A percentile compares a stretch with the other conserved stretches of the same genome.
Evolutionary conservation across 2,329 filamentous ascomycete genomes (phyloP).

Genomic region (Cladosporium austrohemisphaericum): DNA sequence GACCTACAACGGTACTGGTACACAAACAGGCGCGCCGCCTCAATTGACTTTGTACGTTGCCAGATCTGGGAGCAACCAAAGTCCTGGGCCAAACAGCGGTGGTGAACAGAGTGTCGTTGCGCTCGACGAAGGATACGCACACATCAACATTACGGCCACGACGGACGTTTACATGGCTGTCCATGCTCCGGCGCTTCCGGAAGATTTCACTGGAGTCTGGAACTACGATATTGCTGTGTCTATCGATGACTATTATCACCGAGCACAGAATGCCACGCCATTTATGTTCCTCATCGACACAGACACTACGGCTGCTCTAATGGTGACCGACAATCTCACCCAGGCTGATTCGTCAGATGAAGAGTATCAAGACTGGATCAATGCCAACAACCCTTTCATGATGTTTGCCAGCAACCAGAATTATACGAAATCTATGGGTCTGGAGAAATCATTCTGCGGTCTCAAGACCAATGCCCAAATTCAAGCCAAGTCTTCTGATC

Average conservation of each 20-base stretch:
- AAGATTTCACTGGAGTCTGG: slow-evolving; percentile 62
- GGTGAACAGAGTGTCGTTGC: slow-evolving; percentile 45
- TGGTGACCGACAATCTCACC: slow-evolving; percentile 74
- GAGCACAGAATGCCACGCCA: slow-evolving; percentile 53
- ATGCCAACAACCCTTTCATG: slow-evolving; percentile 60
- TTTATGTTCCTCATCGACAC: slow-evolving; percentile 79
- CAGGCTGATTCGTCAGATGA: slow-evolving; percentile 42
- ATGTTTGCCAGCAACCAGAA: slow-evolving; percentile 70
- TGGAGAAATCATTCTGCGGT: slow-evolving; percentile 80
- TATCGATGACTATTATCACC: slow-evolving; percentile 72
- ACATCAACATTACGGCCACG: slow-evolving; percentile 55
- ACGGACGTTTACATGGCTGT: slow-evolving; percentile 74
- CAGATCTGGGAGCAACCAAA: slow-evolving; percentile 49
- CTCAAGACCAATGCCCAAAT: slow-evolving; percentile 63
- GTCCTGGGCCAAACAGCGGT: slow-evolving; percentile 58
- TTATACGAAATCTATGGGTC: slow-evolving; percentile 59
- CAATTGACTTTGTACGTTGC: slow-evolving; percentile 75
- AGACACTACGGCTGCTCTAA: slow-evolving; percentile 71
- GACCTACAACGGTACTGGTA: slow-evolving; percentile 47
- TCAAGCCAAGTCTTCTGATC: slow-evolving; percentile 49
- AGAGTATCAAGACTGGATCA: slow-evolving; percentile 54
- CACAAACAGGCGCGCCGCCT: slow-evolving; percentile 46
- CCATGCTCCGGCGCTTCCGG: slow-evolving; percentile 62
- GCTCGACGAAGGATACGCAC: slow-evolving; percentile 68
- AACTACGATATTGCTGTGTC: slow-evolving; percentile 80